These are phyloP conservation scores for Wallacemonas collosoma DNA, from an alignment of 208 protist genomes.

Conservation along the genomic window DNA sequence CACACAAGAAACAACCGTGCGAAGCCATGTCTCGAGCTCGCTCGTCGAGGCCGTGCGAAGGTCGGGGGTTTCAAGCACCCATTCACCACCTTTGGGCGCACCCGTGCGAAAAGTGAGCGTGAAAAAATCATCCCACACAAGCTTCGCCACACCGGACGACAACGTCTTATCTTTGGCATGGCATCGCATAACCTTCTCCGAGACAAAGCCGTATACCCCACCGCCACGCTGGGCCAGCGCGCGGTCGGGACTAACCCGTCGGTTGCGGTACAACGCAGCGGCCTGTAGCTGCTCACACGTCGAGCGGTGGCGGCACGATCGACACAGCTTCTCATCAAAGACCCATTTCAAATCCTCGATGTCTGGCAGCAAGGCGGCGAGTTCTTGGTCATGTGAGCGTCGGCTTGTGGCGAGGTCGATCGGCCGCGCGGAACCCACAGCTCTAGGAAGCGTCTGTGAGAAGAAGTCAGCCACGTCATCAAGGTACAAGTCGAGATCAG, in stretches of 20 bases:
- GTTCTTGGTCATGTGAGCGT: background rate
- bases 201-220: background rate
- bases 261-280: background rate
- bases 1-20: background rate
- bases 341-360: conserved; percentile 3
- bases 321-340: background rate
- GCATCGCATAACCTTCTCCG: background rate
- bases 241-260: background rate
- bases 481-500: background rate
- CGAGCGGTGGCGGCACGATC: background rate
- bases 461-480: background rate
- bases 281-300: background rate
- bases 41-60: background rate
- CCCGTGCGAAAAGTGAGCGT: background rate
- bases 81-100: background rate
- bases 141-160: background rate
- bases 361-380: background rate
- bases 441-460: background rate
- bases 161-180: background rate
- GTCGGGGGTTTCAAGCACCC: background rate
- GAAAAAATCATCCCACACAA: conserved; percentile 3
- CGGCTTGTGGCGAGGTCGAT: too few species aligned
- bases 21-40: background rate
- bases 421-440: background rate
- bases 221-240: background rate